Conservation (phyloP, 106 monocot species). For the Xerophyta viscosa region DNA sequence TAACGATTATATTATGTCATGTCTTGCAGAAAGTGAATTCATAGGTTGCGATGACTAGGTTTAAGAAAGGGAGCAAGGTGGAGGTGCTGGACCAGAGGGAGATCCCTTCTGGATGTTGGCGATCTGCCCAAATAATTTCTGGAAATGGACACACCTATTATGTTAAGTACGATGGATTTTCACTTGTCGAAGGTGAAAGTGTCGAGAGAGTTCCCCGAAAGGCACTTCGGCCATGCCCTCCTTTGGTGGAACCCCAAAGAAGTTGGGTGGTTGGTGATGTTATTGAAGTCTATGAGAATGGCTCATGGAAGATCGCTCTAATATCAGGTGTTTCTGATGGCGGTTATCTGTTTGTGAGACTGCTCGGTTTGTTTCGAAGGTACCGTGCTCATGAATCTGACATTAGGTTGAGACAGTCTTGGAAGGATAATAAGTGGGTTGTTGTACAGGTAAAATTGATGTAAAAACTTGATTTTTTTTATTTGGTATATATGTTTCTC, state of each 20-base stretch:
- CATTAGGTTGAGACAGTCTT: conserved; percentile 22
- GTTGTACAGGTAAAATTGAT: conserved; percentile 23
- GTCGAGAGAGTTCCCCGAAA: conserved; percentile 11
- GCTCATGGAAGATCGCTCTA: conserved; percentile 26
- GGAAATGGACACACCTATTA: conserved; percentile 14
- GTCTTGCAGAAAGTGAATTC: too few relatives aligned
- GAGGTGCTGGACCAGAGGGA: conserved; percentile 19
- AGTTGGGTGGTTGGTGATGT: conserved; percentile 21
- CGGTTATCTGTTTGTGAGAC: conserved; percentile 12
- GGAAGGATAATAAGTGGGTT: conserved; percentile 33
- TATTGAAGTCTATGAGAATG: conserved; percentile 21
- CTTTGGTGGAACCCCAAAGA: background rate
- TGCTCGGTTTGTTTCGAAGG: conserved; percentile 8
- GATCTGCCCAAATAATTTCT: conserved; percentile 12
- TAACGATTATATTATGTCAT: background rate
- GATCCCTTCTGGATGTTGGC: conserved; percentile 14
- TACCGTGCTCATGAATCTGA: conserved; percentile 14
- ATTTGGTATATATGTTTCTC: too few relatives aligned
- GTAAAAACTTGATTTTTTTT: too few relatives aligned
- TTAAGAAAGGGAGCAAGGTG: conserved; percentile 19
- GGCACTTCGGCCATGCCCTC: conserved; percentile 23
- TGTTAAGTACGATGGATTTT: conserved; percentile 12
- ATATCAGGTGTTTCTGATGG: conserved; percentile 1
- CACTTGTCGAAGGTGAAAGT: background rate
- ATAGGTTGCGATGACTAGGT: conserved; percentile 5